Evolutionary conservation across 1,284 basidiomycete genomes (phyloP).

Genomic region (Pseudozyma thailandica): DNA sequence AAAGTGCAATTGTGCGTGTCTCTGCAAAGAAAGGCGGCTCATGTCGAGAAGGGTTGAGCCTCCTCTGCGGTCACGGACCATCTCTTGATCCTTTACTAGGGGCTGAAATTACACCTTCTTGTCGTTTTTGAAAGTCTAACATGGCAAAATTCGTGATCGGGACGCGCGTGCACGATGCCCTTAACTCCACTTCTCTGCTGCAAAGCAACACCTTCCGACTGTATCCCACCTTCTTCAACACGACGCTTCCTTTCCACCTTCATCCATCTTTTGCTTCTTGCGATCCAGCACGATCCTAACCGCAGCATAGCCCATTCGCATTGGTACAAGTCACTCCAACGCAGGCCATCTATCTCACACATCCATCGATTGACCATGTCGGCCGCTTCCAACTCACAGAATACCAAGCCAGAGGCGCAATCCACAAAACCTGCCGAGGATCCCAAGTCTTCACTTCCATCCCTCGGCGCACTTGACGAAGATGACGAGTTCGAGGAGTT

Average conservation of each 20-base stretch:
- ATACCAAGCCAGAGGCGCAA: conserved; percentile 31
- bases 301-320: too few species aligned
- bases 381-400: conserved; percentile 34
- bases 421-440: conserved; percentile 21
- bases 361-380: conserved; percentile 19
- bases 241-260: not conserved
- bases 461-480: conserved; percentile 64
- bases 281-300: too few species aligned
- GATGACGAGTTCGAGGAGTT: conserved; percentile 68
- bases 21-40: too few species aligned
- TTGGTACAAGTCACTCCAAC: too few species aligned
- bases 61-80: conserved; percentile 39
- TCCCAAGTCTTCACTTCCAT: conserved; percentile 47
- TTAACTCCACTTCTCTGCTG: conserved; percentile 20
- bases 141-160: conserved; percentile 27
- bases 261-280: not conserved
- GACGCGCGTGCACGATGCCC: conserved; percentile 29
- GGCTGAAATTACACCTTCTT: not conserved
- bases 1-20: too few species aligned
- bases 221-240: not conserved
- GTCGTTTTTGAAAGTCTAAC: not conserved
- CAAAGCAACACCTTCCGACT: conserved; percentile 17
- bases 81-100: not conserved
- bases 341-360: not conserved
- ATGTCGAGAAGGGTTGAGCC: too few species aligned